phyloP scores from a whole-genome alignment of 1,284 basidiomycete species.

The Boletus semigastroideus region DNA sequence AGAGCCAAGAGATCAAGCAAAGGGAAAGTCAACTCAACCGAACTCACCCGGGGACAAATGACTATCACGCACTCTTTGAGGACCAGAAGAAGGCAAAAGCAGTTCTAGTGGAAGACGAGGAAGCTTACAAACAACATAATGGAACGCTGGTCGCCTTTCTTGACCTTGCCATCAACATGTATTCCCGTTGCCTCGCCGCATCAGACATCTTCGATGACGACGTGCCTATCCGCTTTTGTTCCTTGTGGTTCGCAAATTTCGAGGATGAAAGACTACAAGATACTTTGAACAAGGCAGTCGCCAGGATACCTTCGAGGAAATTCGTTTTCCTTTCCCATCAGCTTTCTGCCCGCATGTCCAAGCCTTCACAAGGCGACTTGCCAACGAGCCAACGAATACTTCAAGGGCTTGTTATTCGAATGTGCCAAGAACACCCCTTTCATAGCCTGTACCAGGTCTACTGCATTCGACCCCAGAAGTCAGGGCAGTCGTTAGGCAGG shows the following conservation, averaged over 20 bases:
- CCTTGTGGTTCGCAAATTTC: conserved; percentile 91
- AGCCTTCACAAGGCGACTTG: conserved; percentile 31
- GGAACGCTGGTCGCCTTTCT: conserved; percentile 67
- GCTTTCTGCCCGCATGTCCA: conserved; percentile 82
- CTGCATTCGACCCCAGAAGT: conserved; percentile 54
- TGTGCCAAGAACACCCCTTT: conserved; percentile 91
- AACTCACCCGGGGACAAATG: conserved; percentile 27
- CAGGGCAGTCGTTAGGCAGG: conserved; percentile 25
- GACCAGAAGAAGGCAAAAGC: conserved; percentile 41
- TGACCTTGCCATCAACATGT: conserved; percentile 78
- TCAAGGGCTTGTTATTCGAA: conserved; percentile 65
- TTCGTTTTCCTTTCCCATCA: conserved; percentile 92
- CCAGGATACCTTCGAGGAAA: conserved; percentile 81
- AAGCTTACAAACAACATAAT: conserved; percentile 60
- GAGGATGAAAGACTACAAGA: conserved; percentile 55
- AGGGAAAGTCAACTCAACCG: conserved; percentile 45
- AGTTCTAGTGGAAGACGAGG: conserved; percentile 57
- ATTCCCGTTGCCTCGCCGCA: conserved; percentile 67
- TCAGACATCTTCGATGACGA: conserved; percentile 79
- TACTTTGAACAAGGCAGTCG: conserved; percentile 51
- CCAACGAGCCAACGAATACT: conserved; percentile 63
- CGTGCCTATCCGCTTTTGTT: conserved; percentile 78
- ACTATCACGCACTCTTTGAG: conserved; percentile 25
- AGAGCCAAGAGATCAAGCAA: conserved; percentile 60
- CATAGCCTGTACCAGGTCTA: conserved; percentile 92